Evolutionary conservation across 441 rosid genomes (phyloP), one percentile per base, ranked within the genome.

Genomic region (Capsella rubella): DNA sequence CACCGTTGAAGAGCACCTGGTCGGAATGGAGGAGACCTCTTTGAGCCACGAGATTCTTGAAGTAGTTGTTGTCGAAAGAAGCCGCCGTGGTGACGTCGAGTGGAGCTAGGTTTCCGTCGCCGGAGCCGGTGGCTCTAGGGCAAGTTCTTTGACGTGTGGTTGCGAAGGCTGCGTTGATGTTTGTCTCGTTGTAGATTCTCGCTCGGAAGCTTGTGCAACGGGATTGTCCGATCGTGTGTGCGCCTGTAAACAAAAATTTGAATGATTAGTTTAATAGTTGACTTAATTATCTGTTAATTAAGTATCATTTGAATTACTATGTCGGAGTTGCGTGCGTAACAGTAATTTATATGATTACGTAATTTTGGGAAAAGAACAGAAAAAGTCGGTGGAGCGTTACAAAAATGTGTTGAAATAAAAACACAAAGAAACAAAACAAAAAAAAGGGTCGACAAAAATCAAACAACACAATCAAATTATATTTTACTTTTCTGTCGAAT

Each of bases 1-100:
- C 98, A 1, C 93, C 91, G 27, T 76, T 93, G 74, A 86, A 93
- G 27, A 90, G 80, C 73, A 67, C 80, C 50, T 95, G 97, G 67
- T 92, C 97, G 1, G 97, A 92, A 79, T 89, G 97, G 8, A 92
- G 91, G 15, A 95, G 82, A 3, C 97, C 97, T 67, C 46, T 84
- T 28, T 49, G 82, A 69, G 12, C 53, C 64, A 90, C 6, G 9
- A 95, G 87, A 80, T 92, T 92, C 83, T 84, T 84, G 87, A 71
- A 87, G 78, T 91, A 93, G 58, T 78, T 63, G 83, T 86, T 90
- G 77, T 91, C 96, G 37, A 93, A 93, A 7, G n/a, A 18, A 1
- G 86, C 82, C 0, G 93, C 87, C 0, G 96, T 80, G 37, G 81
- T 84, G 27, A 80, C 54, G 72, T 93, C 97, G 5, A 93, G 96